A percentile compares a stretch with the other conserved stretches of the same genome.
phyloP scores from a whole-genome alignment of 768 basidiomycete species.

The Lactarius sanguifluus region DNA sequence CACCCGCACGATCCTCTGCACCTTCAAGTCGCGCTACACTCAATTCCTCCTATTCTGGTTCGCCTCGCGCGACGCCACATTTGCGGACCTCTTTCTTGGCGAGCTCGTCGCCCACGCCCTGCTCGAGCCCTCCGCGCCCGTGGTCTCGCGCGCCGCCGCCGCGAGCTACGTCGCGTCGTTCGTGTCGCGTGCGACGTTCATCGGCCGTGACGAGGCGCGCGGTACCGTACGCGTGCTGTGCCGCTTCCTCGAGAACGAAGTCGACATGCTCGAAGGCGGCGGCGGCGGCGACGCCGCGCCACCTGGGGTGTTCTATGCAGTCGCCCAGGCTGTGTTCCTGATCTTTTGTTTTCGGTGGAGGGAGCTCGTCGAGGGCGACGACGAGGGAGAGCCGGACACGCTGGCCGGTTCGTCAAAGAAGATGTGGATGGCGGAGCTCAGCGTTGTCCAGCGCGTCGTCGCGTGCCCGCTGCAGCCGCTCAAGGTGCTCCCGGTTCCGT shows the following conservation, averaged over 20 bases:
- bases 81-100: conserved; percentile 91
- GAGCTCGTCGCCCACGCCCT: conserved; percentile 91
- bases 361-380: conserved; percentile 68
- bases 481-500: conserved; percentile 51
- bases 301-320: conserved; percentile 87
- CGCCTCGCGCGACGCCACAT: conserved; percentile 84
- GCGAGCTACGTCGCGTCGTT: conserved; percentile 92
- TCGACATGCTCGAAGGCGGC: conserved; percentile 60
- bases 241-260: conserved; percentile 72
- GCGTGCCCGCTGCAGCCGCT: conserved; percentile 85
- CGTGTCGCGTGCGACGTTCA: conserved; percentile 85
- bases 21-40: conserved; percentile 96
- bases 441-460: conserved; percentile 76
- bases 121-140: conserved; percentile 52
- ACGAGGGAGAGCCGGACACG: conserved; percentile 42
- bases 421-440: conserved; percentile 85
- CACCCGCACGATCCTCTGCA: conserved; percentile 88
- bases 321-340: conserved; percentile 87
- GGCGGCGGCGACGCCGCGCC: conserved; percentile 38
- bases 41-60: conserved; percentile 98
- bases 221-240: conserved; percentile 83
- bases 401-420: conserved; percentile 38
- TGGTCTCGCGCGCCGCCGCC: conserved; percentile 86
- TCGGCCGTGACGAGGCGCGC: conserved; percentile 71
- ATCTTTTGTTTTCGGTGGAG: conserved; percentile 99